Percentiles rank a stretch among this genome's conserved stretches.
phyloP scores from a whole-genome alignment of 2,329 filamentous ascomycete genomes.

The Botryosphaeria agaves region DNA sequence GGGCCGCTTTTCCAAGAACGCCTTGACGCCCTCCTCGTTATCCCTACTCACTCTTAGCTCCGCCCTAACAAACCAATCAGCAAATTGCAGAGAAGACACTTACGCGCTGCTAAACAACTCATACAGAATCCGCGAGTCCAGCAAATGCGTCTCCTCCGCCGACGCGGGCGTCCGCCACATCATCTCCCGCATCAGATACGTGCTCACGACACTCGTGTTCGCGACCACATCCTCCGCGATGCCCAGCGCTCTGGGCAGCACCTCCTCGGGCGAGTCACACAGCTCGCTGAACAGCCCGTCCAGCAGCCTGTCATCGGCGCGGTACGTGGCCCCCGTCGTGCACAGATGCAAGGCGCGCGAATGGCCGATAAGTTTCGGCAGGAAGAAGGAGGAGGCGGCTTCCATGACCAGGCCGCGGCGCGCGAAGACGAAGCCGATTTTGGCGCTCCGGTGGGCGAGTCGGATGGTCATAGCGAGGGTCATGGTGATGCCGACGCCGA shows the following conservation, averaged over 20 bases:
- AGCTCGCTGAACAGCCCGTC: constrained; percentile 49
- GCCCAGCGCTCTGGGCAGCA: constrained; percentile 46
- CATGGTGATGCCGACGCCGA: constrained; percentile 40
- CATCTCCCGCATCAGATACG: constrained; percentile 52
- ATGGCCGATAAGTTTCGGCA: constrained; percentile 51
- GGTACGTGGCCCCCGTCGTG: constrained; percentile 43
- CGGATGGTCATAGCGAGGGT: constrained; percentile 39
- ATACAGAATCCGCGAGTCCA: constrained; percentile 49
- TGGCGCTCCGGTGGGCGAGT: constrained; percentile 36
- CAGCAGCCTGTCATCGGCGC: constrained; percentile 31
- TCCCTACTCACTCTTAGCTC: constrained; percentile 25
- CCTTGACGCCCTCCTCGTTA: constrained; percentile 47
- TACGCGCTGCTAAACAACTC: constrained; percentile 36
- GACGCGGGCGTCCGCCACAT: constrained; percentile 42
- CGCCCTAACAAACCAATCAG: constrained; percentile 1
- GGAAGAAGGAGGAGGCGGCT: constrained; percentile 52
- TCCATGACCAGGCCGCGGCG: constrained; percentile 56
- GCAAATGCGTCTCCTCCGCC: constrained; percentile 51
- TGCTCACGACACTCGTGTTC: constrained; percentile 48
- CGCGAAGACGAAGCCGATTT: constrained; percentile 59
- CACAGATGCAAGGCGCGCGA: constrained; percentile 45
- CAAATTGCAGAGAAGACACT: constrained; percentile 13
- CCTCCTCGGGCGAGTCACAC: constrained; percentile 37
- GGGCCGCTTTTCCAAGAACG: constrained; percentile 53
- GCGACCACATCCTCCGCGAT: constrained; percentile 48